These are phyloP conservation scores for Medicago ruthenica DNA, from an alignment of 306 rosid species.

Conservation along the genomic window DNA sequence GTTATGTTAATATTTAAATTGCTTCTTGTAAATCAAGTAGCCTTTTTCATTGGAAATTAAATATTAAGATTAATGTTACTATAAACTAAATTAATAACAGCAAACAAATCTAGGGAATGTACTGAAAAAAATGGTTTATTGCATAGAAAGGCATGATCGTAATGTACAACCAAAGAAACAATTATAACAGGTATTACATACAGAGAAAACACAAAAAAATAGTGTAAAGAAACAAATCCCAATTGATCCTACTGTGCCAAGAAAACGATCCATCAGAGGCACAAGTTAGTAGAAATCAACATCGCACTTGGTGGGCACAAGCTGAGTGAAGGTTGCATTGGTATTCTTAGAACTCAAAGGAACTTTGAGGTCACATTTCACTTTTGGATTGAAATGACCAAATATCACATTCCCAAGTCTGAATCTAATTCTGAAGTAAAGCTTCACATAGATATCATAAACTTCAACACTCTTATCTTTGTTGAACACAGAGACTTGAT, in stretches of 20 bases:
- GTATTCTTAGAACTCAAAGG: constrained; percentile 44
- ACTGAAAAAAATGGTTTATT: background rate
- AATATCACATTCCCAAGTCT: constrained; percentile 50
- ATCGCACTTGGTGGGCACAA: constrained; percentile 55
- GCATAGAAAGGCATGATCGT: background rate
- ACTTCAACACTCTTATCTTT: constrained; percentile 44
- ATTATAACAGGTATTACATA: background rate
- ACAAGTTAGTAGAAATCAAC: constrained; percentile 34
- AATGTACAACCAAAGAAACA: background rate
- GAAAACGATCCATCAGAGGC: background rate
- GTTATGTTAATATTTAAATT: too few relatives aligned
- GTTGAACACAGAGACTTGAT: constrained; percentile 37
- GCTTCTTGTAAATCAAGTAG: too few relatives aligned
- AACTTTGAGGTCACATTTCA: constrained; percentile 59
- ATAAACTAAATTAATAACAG: too few relatives aligned
- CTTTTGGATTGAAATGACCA: constrained; percentile 50
- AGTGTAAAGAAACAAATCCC: background rate
- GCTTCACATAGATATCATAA: constrained; percentile 55
- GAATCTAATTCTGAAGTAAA: constrained; percentile 60
- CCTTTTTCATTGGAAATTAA: too few relatives aligned
- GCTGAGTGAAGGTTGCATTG: constrained; percentile 9
- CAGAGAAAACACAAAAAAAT: background rate
- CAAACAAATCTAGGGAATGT: background rate
- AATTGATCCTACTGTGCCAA: background rate
- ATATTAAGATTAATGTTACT: too few relatives aligned